Evolutionary conservation across 208 protist genomes (phyloP), one percentile per base, ranked within the genome.

Genomic region (Leishmania tropica): DNA sequence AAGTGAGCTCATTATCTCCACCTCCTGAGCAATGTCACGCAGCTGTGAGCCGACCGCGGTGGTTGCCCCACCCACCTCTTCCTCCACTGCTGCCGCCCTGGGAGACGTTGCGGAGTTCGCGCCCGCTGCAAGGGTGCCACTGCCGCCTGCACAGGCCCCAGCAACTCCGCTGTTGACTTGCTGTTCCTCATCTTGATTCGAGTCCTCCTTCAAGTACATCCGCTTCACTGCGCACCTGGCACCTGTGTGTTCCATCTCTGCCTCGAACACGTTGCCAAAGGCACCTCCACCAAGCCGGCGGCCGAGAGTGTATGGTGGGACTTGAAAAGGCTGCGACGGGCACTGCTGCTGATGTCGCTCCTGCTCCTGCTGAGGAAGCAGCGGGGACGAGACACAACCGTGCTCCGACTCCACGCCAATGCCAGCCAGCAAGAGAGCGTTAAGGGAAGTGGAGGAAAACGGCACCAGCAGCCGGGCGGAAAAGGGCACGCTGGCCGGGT

Each of bases 251-350:
- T 93, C 93, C 65, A 97, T 94, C 68, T 92, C 89, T 10, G 87
- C 94, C 88, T 97, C 94, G 88, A 97, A 97, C 17, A 97, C 94
- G 77, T 92, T 95, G 28, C 92, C 92, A 77, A 89, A 95, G 37
- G 94, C 92, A 3, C 94, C 94, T 62, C 91, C 91, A 60, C 94
- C 94, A 4, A 97, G 83, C 5, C 92, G 87, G 13, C 93, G 87
- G 21, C 94, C 94, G 13, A 97, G 91, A 28, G 85, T 90, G 83
- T 97, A 97, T 15, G 81, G 76, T 2, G 92, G 91, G 19, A 95
- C 90, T 24, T 90, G 86, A 45, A 88, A 87, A 6, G 80, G 85
- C 71, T 83, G 62, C 56, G 79, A 79, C 17, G 85, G 54, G 11
- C 74, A 82, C 58, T 68, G 75, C 56, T 71, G 54, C 71, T 75